Conservation (phyloP, 2,329 filamentous ascomycete species). For the Fusarium torulosum region DNA sequence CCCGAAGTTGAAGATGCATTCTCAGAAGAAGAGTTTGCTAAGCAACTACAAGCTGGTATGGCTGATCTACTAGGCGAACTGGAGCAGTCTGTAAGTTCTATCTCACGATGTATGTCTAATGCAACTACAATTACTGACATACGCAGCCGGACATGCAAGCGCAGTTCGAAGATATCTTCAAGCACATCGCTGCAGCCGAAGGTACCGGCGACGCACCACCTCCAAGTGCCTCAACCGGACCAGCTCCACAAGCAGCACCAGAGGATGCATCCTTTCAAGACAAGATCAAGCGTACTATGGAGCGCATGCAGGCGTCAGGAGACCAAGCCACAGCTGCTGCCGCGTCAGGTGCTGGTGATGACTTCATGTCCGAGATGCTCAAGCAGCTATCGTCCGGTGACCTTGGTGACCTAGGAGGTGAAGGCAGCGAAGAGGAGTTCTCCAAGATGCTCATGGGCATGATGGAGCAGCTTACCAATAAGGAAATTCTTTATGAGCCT, state of each 20-base stretch:
- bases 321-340: constrained; percentile 86
- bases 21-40: constrained; percentile 83
- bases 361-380: constrained; percentile 91
- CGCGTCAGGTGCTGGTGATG: constrained; percentile 75
- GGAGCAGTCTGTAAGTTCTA: constrained; percentile 66
- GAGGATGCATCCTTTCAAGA: constrained; percentile 84
- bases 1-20: constrained; percentile 57
- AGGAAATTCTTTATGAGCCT: constrained; percentile 97
- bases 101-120: background rate
- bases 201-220: constrained; percentile 44
- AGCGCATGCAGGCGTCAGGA: constrained; percentile 91
- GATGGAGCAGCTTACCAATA: constrained; percentile 99
- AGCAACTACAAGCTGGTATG: constrained; percentile 92
- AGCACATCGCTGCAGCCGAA: constrained; percentile 72
- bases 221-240: constrained; percentile 44
- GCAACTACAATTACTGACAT: constrained; percentile 3
- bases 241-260: constrained; percentile 53
- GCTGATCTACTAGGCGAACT: constrained; percentile 81
- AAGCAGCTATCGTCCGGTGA: constrained; percentile 80
- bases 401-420: constrained; percentile 65
- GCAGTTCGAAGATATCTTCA: constrained; percentile 83
- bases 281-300: constrained; percentile 93
- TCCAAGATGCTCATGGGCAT: constrained; percentile 96
- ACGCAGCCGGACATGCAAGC: constrained; percentile 76
- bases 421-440: constrained; percentile 81